Evolutionary conservation across 2,329 filamentous ascomycete species (phyloP).

Genomic region (Arthroderma uncinatum): DNA sequence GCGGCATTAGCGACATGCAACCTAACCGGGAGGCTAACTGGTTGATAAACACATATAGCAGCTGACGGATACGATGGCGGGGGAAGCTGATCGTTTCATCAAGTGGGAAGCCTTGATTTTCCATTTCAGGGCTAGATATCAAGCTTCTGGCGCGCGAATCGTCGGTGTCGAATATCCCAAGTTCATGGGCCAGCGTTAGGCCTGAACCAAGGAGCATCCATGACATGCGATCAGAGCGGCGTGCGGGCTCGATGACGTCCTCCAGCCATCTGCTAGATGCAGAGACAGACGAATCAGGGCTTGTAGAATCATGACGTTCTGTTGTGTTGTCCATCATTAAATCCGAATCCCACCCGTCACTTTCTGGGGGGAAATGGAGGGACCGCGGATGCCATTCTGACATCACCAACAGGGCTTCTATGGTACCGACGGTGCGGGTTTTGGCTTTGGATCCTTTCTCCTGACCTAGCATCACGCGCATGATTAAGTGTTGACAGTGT

Average conservation of each 20-base stretch:
- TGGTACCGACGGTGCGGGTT: slow-evolving; percentile 40
- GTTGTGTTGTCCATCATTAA: slow-evolving; percentile 29
- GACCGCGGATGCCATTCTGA: slow-evolving; percentile 47
- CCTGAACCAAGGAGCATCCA: slow-evolving; percentile 49
- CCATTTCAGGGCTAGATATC: slow-evolving; percentile 12
- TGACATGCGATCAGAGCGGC: slow-evolving; percentile 46
- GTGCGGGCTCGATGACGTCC: slow-evolving; percentile 44
- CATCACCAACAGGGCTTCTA: slow-evolving; percentile 43
- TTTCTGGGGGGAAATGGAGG: slow-evolving; percentile 43
- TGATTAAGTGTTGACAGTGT: slow-evolving; percentile 44
- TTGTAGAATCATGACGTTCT: slow-evolving; percentile 14
- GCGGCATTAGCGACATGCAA: slow-evolving; percentile 43
- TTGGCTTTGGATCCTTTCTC: slow-evolving; percentile 43
- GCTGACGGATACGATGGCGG: slow-evolving; percentile 27
- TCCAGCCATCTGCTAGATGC: slow-evolving; percentile 39
- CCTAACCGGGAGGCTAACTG: slow-evolving; percentile 43
- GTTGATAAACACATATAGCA: slow-evolving; percentile 40
- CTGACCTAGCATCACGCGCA: slow-evolving; percentile 44
- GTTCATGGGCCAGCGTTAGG: slow-evolving; percentile 42
- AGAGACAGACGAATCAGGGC: slow-evolving; percentile 18
- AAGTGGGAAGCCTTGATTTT: slow-evolving; percentile 12
- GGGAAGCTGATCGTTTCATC: slow-evolving; percentile 23
- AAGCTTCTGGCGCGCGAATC: slow-evolving; percentile 21
- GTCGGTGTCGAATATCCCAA: slow-evolving; percentile 39
- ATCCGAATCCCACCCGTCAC: slow-evolving; percentile 46